A percentile compares a stretch with the other conserved stretches of the same genome.
Evolutionary conservation across 1,284 basidiomycete genomes (phyloP).

Genomic region (Retiboletus fuscus): DNA sequence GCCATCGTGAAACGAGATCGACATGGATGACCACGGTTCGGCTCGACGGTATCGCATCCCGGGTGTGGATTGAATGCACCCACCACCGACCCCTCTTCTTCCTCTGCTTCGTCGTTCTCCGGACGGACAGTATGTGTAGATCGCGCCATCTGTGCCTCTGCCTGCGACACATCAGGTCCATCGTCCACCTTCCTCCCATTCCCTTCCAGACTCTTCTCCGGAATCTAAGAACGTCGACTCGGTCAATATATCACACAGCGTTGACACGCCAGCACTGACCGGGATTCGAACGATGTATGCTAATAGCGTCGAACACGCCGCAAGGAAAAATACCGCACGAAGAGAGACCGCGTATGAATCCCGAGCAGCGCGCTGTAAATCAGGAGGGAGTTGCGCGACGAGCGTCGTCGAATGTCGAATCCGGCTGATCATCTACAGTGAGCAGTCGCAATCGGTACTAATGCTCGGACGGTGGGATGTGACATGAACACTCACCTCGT

Average conservation of each 20-base stretch:
- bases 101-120: neutral
- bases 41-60: neutral
- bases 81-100: no score
- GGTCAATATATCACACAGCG: neutral
- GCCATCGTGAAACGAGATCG: no score
- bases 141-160: no score
- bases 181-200: constrained; percentile 10
- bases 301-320: constrained; percentile 71
- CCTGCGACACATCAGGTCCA: constrained; percentile 8
- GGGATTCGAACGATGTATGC: constrained; percentile 75
- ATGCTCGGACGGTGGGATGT: neutral
- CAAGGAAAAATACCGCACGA: constrained; percentile 78
- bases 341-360: constrained; percentile 79
- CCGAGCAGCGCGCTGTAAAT: constrained; percentile 73
- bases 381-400: constrained; percentile 62
- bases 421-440: constrained; percentile 66
- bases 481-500: no score
- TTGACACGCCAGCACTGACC: constrained; percentile 62
- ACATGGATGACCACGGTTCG: no score
- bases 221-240: constrained; percentile 59
- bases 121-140: no score
- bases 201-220: constrained; percentile 67
- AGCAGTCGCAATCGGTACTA: constrained; percentile 8
- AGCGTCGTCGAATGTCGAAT: constrained; percentile 81
- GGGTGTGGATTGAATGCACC: neutral